phyloP scores from a whole-genome alignment of 768 basidiomycete genomes.

The Rhodotorula kratochvilovae region DNA sequence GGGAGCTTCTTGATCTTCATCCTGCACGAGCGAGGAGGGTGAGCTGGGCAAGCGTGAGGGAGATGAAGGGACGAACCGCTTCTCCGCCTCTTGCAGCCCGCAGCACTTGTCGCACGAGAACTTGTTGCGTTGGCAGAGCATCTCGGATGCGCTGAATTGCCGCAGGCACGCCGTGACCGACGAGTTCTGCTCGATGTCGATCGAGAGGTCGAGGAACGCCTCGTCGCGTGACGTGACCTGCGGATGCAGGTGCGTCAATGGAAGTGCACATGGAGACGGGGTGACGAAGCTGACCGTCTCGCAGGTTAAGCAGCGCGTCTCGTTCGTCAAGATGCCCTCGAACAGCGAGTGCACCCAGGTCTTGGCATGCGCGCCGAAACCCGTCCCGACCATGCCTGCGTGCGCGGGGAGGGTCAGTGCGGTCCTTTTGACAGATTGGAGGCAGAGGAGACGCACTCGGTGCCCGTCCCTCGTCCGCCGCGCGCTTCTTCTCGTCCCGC shows the following conservation, averaged over 20 bases:
- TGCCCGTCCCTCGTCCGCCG: conserved; percentile 39
- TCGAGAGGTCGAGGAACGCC: conserved; percentile 93
- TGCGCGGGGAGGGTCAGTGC: background rate
- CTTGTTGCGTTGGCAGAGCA: conserved; percentile 96
- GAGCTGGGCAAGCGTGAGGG: background rate
- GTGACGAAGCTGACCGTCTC: conserved; percentile 66
- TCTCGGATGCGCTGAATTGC: conserved; percentile 95
- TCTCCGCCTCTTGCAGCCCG: conserved; percentile 95
- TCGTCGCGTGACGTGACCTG: conserved; percentile 91
- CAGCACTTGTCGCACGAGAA: conserved; percentile 98
- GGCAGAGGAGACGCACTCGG: conserved; percentile 53
- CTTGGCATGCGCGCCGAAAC: conserved; percentile 42
- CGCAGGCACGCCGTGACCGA: conserved; percentile 92
- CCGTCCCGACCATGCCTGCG: conserved; percentile 44
- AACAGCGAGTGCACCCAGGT: conserved; percentile 90
- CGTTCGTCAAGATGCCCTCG: conserved; percentile 88
- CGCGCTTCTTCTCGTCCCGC: conserved; percentile 38
- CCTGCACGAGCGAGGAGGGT: conserved; percentile 50
- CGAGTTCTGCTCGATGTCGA: conserved; percentile 97
- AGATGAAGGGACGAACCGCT: conserved; percentile 60
- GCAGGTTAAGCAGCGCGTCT: conserved; percentile 95
- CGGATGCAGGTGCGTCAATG: background rate
- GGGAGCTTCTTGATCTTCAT: conserved; percentile 99
- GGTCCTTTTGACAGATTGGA: conserved; percentile 46
- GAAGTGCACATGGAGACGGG: background rate